phyloP scores from a whole-genome alignment of 495 filamentous ascomycete genomes.

The Pyronema omphalodes region DNA sequence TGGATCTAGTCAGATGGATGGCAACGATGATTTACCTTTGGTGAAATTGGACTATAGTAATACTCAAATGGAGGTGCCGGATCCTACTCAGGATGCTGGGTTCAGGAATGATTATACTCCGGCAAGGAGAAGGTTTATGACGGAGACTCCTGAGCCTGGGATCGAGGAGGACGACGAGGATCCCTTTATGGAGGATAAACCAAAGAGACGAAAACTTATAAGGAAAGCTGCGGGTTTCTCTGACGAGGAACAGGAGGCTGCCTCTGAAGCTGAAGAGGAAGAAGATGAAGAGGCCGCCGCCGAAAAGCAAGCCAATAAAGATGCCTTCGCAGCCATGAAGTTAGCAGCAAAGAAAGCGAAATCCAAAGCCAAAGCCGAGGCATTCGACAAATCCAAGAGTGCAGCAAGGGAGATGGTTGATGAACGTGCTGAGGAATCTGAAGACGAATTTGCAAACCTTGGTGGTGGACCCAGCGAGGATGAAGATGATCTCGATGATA shows the following conservation, averaged over 20 bases:
- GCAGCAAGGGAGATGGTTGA: constrained; percentile 75
- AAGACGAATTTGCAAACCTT: constrained; percentile 92
- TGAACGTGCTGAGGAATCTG: constrained; percentile 90
- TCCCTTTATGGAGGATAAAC: constrained; percentile 9
- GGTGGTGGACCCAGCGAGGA: constrained; percentile 84
- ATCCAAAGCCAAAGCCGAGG: constrained; percentile 19
- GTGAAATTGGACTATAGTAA: constrained; percentile 3
- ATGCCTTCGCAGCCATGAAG: constrained; percentile 61
- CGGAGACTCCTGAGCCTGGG: not conserved
- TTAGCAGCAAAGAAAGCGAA: constrained; percentile 43
- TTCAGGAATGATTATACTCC: constrained; percentile 33
- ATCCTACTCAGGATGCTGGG: constrained; percentile 74
- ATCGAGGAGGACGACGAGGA: constrained; percentile 8
- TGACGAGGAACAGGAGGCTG: constrained; percentile 38
- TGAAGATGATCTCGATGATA: constrained; percentile 49
- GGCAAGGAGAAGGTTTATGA: not conserved
- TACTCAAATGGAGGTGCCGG: constrained; percentile 30
- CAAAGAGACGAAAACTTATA: constrained; percentile 25
- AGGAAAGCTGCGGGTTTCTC: constrained; percentile 26
- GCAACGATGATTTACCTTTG: not conserved
- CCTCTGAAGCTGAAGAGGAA: constrained; percentile 27
- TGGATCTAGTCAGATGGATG: not conserved
- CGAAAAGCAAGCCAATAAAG: constrained; percentile 20
- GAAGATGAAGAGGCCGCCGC: constrained; percentile 1
- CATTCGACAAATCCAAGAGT: constrained; percentile 70